Conservation (phyloP, 768 basidiomycete genomes). For the Polyporus arcularius region DNA sequence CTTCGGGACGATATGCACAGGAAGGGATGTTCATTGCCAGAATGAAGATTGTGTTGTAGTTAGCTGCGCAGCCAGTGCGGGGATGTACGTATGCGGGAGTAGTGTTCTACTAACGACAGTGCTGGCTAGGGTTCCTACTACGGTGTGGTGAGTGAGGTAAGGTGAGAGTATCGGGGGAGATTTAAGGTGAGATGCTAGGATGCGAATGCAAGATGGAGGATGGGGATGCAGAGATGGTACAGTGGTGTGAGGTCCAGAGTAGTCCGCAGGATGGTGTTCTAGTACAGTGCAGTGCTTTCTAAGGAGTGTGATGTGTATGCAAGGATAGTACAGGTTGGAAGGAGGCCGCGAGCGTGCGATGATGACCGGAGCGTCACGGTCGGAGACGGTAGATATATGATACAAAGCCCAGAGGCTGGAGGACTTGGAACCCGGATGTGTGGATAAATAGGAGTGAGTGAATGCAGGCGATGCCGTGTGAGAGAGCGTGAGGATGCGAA, state of each 20-base stretch:
- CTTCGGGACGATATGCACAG: background rate
- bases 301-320: background rate
- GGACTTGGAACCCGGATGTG: background rate
- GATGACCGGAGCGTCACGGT: background rate
- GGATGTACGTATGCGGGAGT: background rate
- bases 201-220: background rate
- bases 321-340: constrained; percentile 1
- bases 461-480: background rate
- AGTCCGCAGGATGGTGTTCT: constrained; percentile 9
- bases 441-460: constrained; percentile 15
- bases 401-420: background rate
- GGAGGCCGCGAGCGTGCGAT: background rate
- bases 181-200: background rate
- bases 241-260: background rate
- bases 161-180: background rate
- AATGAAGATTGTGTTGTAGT: constrained; percentile 1
- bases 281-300: constrained; percentile 19
- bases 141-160: background rate
- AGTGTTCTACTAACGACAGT: background rate
- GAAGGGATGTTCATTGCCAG: background rate
- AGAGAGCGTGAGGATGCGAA: background rate
- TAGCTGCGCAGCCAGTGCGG: constrained; percentile 12
- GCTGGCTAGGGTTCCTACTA: background rate
- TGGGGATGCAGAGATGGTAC: constrained; percentile 1
- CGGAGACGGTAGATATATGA: background rate